These are phyloP conservation scores for Hymenoscyphus scutula DNA, from an alignment of 2,329 filamentous ascomycete species.

Conservation along the genomic window DNA sequence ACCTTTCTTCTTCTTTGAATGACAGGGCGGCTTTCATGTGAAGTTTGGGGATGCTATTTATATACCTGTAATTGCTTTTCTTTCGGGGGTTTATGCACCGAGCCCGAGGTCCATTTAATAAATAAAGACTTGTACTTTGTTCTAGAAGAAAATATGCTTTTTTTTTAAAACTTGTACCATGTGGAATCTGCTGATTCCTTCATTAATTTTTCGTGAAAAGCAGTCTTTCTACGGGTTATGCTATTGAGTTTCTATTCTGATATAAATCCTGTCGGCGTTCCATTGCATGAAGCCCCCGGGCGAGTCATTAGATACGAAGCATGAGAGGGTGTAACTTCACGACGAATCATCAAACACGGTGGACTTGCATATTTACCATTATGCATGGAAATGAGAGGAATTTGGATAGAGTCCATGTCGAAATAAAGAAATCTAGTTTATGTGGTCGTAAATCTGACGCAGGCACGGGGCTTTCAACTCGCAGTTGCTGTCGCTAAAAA, in stretches of 20 bases:
- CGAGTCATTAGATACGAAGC: neutral
- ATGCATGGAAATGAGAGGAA: neutral
- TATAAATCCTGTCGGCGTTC: neutral
- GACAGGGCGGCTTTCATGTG: neutral
- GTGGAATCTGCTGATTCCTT: no score
- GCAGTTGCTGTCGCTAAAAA: constrained; percentile 12
- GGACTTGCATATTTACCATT: constrained; percentile 4
- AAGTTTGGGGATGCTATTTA: neutral
- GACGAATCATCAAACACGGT: neutral
- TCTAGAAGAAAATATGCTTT: neutral
- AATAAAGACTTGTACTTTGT: neutral
- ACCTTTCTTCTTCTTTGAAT: no score
- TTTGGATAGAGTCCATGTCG: neutral
- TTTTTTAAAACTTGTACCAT: no score
- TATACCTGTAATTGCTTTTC: neutral
- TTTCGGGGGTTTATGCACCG: neutral
- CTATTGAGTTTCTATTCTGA: no score
- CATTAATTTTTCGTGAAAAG: no score
- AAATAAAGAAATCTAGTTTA: neutral
- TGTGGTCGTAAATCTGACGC: neutral
- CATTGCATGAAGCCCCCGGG: neutral
- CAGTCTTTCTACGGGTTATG: no score
- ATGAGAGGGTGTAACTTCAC: neutral
- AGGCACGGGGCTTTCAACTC: constrained; percentile 5
- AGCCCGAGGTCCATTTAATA: neutral